Conservation (phyloP, 495 filamentous ascomycete genomes). For the Sphaerosporella brunnea region DNA sequence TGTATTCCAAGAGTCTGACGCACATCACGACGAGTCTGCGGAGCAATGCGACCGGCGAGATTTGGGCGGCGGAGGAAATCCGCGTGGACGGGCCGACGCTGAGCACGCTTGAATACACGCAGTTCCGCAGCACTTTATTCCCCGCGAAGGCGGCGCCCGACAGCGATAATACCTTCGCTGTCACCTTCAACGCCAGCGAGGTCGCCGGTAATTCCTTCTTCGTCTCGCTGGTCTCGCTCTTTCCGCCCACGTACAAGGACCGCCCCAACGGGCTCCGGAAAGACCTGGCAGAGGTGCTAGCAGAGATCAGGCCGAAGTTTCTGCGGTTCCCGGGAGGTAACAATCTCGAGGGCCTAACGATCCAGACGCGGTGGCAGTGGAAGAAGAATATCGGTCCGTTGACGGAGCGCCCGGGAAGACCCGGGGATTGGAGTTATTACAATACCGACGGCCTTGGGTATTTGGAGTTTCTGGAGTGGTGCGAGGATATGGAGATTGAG, state of each 20-base stretch:
- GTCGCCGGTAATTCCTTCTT: conserved; percentile 34
- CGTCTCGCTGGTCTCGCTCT: conserved; percentile 48
- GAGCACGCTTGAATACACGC: conserved; percentile 29
- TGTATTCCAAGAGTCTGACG: conserved; percentile 28
- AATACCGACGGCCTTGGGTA: conserved; percentile 43
- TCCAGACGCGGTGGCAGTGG: conserved; percentile 45
- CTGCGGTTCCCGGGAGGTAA: conserved; percentile 52
- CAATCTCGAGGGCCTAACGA: conserved; percentile 42
- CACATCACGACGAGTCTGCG: conserved; percentile 32
- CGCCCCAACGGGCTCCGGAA: conserved; percentile 43
- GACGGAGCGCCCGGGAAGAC: conserved; percentile 41
- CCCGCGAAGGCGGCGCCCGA: conserved; percentile 33
- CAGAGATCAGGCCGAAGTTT: conserved; percentile 37
- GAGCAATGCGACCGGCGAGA: conserved; percentile 32
- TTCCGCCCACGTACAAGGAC: conserved; percentile 48
- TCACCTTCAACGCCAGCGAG: conserved; percentile 39
- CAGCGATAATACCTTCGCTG: conserved; percentile 46
- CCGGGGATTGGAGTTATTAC: conserved; percentile 37
- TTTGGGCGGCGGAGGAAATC: conserved; percentile 31
- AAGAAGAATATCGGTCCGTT: conserved; percentile 48
- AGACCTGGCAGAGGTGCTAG: conserved; percentile 41
- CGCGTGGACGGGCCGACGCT: conserved; percentile 22
- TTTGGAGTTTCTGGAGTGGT: conserved; percentile 48
- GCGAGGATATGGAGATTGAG: conserved; percentile 43
- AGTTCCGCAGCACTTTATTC: conserved; percentile 33